Evolutionary conservation across 2,329 filamentous ascomycete genomes (phyloP).

Genomic region (Ophiocordyceps sinensis): DNA sequence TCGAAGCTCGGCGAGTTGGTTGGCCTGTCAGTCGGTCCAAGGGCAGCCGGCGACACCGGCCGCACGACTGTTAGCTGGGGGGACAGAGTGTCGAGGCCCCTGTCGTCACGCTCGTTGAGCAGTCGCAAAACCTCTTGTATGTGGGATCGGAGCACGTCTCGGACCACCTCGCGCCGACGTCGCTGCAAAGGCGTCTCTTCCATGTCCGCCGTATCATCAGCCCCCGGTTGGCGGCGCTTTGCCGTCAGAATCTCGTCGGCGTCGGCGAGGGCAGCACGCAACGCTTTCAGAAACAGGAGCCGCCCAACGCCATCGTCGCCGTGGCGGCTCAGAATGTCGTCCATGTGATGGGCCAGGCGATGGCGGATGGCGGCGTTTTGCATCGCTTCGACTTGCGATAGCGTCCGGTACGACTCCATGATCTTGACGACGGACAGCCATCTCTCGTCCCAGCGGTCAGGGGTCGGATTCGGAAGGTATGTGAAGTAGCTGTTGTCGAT

Average conservation of each 20-base stretch:
- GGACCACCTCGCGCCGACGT: constrained; percentile 21
- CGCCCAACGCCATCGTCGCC: constrained; percentile 10
- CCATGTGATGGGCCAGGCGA: constrained; percentile 12
- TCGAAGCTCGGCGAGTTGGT: constrained; percentile 18
- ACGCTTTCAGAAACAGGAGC: constrained; percentile 20
- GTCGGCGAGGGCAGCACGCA: constrained; percentile 25
- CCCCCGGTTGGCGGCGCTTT: constrained; percentile 6
- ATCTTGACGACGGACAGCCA: constrained; percentile 29
- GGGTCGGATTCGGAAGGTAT: constrained; percentile 41
- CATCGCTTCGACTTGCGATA: constrained; percentile 9
- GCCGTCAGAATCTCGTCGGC: constrained; percentile 29
- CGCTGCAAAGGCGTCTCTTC: constrained; percentile 4
- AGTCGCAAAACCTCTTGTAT: constrained; percentile 32
- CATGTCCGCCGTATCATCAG: neutral
- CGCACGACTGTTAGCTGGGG: constrained; percentile 7
- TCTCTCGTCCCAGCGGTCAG: constrained; percentile 36
- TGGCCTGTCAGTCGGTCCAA: neutral
- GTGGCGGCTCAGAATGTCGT: constrained; percentile 9
- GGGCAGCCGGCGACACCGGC: constrained; percentile 3
- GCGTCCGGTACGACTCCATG: constrained; percentile 21
- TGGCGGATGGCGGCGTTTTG: constrained; percentile 11
- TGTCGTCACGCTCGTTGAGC: constrained; percentile 25
- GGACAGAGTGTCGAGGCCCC: constrained; percentile 10
- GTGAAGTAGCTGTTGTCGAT: constrained; percentile 34
- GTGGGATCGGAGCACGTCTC: constrained; percentile 32